phyloP scores from a whole-genome alignment of 371 early-diverging fungal species.

The Zopfochytrium polystomum region DNA sequence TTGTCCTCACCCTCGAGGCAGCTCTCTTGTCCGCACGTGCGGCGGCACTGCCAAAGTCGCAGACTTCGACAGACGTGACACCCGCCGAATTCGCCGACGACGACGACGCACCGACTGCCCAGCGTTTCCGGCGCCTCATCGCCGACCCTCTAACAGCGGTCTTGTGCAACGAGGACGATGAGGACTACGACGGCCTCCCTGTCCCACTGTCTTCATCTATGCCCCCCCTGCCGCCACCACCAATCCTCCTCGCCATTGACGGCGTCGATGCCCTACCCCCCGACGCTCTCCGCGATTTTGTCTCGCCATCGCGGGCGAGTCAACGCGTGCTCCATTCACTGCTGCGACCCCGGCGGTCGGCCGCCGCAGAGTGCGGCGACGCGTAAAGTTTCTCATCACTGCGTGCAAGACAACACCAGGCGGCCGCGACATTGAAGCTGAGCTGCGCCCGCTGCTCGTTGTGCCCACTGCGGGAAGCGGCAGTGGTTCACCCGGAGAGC shows the following conservation, averaged over 20 bases:
- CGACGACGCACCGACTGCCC: constrained; percentile 3
- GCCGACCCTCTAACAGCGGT: constrained; percentile 17
- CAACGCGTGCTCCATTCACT: constrained; percentile 15
- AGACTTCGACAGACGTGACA: neutral
- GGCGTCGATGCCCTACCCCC: constrained; percentile 18
- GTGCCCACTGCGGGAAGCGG: too few relatives aligned
- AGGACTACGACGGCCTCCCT: too few relatives aligned
- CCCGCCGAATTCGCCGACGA: neutral
- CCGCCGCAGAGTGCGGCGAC: too few relatives aligned
- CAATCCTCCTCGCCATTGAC: constrained; percentile 21
- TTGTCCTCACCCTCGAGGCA: too few relatives aligned
- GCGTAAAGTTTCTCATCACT: too few relatives aligned
- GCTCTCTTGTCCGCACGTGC: constrained; percentile 2
- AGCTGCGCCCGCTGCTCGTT: too few relatives aligned
- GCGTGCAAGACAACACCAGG: too few relatives aligned
- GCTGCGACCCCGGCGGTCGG: neutral
- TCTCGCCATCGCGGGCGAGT: constrained; percentile 5
- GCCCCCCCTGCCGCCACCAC: neutral
- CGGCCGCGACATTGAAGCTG: too few relatives aligned
- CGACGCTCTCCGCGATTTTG: constrained; percentile 8
- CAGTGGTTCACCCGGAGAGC: too few relatives aligned
- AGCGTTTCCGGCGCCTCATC: constrained; percentile 13
- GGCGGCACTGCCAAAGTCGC: neutral
- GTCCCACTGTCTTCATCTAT: too few relatives aligned
- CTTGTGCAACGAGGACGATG: neutral